A percentile compares a stretch with the other conserved stretches of the same genome.
phyloP scores from a whole-genome alignment of 2,329 filamentous ascomycete genomes.

The Talaromyces sp. region DNA sequence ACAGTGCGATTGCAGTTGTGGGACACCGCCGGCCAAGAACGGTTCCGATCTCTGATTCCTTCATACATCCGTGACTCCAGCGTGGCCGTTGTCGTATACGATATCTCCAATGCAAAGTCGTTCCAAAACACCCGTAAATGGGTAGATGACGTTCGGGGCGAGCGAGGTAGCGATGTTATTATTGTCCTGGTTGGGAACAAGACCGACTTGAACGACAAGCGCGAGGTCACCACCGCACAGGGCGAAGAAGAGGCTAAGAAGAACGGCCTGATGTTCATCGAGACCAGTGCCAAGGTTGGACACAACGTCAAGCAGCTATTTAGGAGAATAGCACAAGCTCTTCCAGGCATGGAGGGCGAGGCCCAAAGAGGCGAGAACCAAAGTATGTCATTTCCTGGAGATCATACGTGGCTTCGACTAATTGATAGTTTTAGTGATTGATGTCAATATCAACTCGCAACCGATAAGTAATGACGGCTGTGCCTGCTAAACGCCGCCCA shows the following conservation, averaged over 20 bases:
- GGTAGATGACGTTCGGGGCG: slow-evolving; percentile 96
- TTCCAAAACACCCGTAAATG: slow-evolving; percentile 99
- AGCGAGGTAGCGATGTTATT: slow-evolving; percentile 96
- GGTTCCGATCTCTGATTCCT: slow-evolving; percentile 93
- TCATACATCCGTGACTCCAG: slow-evolving; percentile 98
- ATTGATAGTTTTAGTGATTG: slow-evolving; percentile 62
- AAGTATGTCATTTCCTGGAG: slow-evolving; percentile 53
- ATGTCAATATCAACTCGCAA: slow-evolving; percentile 75
- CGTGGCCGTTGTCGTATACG: slow-evolving; percentile 97
- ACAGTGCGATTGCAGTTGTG: slow-evolving; percentile 96
- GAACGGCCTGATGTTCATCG: slow-evolving; percentile 97
- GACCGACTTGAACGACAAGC: slow-evolving; percentile 97
- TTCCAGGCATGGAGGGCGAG: slow-evolving; percentile 95
- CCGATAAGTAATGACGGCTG: slow-evolving; percentile 68
- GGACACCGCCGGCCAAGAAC: slow-evolving; percentile 97
- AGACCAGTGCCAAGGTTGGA: slow-evolving; percentile 95
- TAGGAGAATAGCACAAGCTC: slow-evolving; percentile 93
- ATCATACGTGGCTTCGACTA: background rate
- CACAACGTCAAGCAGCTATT: slow-evolving; percentile 98
- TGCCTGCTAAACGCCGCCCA: slow-evolving; percentile 47
- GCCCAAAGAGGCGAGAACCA: slow-evolving; percentile 71
- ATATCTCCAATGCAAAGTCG: slow-evolving; percentile 94
- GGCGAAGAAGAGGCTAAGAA: slow-evolving; percentile 98
- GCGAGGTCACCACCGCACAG: slow-evolving; percentile 92
- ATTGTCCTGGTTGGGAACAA: slow-evolving; percentile 99